Base-by-base conservation (phyloP, 768 basidiomycete genomes). In the Panaeolus papilionaceus region DNA sequence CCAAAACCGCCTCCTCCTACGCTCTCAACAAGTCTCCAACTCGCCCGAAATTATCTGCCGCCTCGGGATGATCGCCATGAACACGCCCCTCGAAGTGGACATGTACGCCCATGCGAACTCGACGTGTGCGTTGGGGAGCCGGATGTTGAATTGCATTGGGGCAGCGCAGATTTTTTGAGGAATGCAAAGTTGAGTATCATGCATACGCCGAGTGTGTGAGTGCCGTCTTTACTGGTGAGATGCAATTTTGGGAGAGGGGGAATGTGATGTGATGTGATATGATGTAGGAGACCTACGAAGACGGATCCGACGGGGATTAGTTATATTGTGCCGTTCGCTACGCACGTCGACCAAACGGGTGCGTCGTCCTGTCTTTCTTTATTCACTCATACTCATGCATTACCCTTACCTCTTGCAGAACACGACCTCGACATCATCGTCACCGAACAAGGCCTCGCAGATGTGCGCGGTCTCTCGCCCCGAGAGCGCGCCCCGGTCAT, bases 61-160 rank as follows among this genome's bases (percentile, higher is more conserved):
- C 0, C 77, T 85, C 14, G 84, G 84, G 64, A 73, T 84, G 61
- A 85, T 85, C 40, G 84, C 84, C 9, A 85, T 85, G 84, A 85
- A 85, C 68, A 84, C 84, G 0, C 83, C 84, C 0, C 73, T 85
- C 10, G 84, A 85, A 71, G 83, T 85, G 8, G 84, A 85, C 69
- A 84, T 84, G 81, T 84, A 85, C 69, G 83, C 79, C 11, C 84
- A 85, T 64, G 84, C 84, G 3, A 85, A 85, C 75, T 84, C 83
- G n/a, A 85, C 84, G 0, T 81, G 81, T 66, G 83, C 83, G 2
- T 77, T 84, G n/a, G 83, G 84, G 23, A 84, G 83, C 1, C 68
- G 84, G 44, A 85, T 85, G 84, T 72, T 85, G 58, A 85, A 85
- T 68, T 83, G 84, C 11, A 72, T 85, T 40, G 84, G 84, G 84